phyloP scores from a whole-genome alignment of 179 eudicot genomes.

The Corrigiola litoralis region DNA sequence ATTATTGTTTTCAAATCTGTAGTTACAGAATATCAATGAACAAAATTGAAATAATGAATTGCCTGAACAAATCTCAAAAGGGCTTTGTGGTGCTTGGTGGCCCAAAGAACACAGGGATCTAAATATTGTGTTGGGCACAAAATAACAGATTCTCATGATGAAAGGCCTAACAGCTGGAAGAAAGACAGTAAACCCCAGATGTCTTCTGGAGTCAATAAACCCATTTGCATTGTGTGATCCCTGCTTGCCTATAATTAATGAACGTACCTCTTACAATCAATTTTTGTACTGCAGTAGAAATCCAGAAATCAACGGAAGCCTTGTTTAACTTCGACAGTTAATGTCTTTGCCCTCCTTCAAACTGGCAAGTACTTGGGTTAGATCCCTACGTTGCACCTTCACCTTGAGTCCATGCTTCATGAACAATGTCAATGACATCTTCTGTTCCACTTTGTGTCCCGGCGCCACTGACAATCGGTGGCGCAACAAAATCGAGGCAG shows the following conservation, averaged over 20 bases:
- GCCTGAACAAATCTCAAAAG: conserved; percentile 11
- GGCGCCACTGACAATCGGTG: conserved; percentile 47
- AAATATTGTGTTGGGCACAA: conserved; percentile 23
- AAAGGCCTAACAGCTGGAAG: conserved; percentile 19
- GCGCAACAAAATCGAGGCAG: conserved; percentile 65
- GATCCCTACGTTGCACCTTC: conserved; percentile 55
- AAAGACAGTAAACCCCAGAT: background rate
- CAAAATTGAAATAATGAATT: conserved; percentile 27
- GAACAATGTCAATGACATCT: conserved; percentile 84
- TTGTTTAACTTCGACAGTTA: conserved; percentile 3
- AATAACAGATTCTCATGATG: conserved; percentile 16
- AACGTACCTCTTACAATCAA: conserved; percentile 26
- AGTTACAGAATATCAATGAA: conserved; percentile 27
- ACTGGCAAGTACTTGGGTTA: conserved; percentile 25
- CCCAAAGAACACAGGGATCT: conserved; percentile 21
- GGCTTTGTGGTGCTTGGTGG: conserved; percentile 20
- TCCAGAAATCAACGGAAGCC: background rate
- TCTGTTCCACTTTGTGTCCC: conserved; percentile 77
- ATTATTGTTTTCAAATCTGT: conserved; percentile 21
- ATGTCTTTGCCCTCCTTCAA: conserved; percentile 14
- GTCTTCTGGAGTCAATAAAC: conserved; percentile 13
- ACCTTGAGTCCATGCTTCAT: conserved; percentile 84
- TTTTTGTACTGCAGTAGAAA: conserved; percentile 12
- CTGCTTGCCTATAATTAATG: conserved; percentile 16
- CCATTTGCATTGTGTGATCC: conserved; percentile 20